Evolutionary conservation across 179 eudicot species (phyloP).

Genomic region (Drosera spatulata): DNA sequence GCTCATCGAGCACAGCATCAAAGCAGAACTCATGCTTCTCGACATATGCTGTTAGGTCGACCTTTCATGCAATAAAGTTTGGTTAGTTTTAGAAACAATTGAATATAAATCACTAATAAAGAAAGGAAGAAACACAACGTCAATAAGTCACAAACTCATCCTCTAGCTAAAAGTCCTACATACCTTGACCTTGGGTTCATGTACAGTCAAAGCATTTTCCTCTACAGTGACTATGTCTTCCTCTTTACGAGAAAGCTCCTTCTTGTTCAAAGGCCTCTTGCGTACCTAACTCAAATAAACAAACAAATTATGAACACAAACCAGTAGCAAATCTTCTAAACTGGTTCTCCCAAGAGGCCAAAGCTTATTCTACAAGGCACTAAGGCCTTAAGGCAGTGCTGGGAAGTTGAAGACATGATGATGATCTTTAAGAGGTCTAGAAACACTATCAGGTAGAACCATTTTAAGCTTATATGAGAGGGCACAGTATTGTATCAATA

Average conservation of each 20-base stretch:
- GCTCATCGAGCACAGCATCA: conserved; percentile 92
- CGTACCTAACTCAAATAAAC: conserved; percentile 49
- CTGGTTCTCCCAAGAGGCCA: too few species aligned
- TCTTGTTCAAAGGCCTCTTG: conserved; percentile 84
- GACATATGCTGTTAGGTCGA: conserved; percentile 95
- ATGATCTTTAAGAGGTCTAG: too few species aligned
- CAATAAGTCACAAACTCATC: conserved; percentile 1
- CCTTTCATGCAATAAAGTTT: conserved; percentile 27
- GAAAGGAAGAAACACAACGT: conserved; percentile 1
- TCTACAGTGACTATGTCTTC: conserved; percentile 71
- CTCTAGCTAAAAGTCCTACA: conserved; percentile 1
- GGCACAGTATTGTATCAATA: too few species aligned
- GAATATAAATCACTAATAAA: background rate
- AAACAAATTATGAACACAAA: background rate
- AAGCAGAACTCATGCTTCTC: conserved; percentile 99
- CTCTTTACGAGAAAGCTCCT: conserved; percentile 75
- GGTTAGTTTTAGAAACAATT: conserved; percentile 2
- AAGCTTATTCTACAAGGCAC: too few species aligned
- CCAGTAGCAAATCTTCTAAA: background rate
- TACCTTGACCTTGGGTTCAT: conserved; percentile 95
- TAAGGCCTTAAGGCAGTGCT: too few species aligned
- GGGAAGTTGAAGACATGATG: too few species aligned
- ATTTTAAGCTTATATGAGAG: too few species aligned
- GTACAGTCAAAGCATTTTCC: conserved; percentile 68
- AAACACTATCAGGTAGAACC: too few species aligned